Percentiles rank a stretch among this genome's conserved stretches.
These are phyloP conservation scores for Didymella pomorum DNA, from an alignment of 2,329 filamentous ascomycete species.

Conservation along the genomic window DNA sequence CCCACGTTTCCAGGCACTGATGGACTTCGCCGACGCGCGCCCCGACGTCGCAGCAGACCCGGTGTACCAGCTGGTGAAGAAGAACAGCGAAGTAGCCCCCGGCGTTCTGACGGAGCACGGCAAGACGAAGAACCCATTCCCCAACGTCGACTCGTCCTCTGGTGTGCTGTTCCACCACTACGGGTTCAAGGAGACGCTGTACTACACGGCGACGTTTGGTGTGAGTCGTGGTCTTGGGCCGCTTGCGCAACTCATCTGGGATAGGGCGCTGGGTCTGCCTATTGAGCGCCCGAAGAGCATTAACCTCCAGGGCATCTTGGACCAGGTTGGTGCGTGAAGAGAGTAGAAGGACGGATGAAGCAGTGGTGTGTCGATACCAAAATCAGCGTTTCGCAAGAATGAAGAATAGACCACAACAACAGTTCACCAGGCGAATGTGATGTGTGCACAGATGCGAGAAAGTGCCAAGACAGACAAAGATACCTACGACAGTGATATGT, in stretches of 20 bases:
- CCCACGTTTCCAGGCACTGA: slow-evolving; percentile 93
- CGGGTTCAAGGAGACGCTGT: slow-evolving; percentile 94
- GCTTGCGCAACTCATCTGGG: slow-evolving; percentile 94
- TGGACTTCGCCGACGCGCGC: slow-evolving; percentile 89
- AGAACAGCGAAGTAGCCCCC: slow-evolving; percentile 91
- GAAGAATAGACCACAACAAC: slow-evolving; percentile 1
- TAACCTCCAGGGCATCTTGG: slow-evolving; percentile 84
- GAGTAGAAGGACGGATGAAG: background rate
- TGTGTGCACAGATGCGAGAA: no score
- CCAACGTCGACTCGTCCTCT: slow-evolving; percentile 93
- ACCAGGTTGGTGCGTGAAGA: slow-evolving; percentile 56
- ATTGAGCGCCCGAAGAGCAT: slow-evolving; percentile 99
- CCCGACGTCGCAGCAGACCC: slow-evolving; percentile 87
- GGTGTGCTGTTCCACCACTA: slow-evolving; percentile 98
- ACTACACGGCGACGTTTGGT: slow-evolving; percentile 80
- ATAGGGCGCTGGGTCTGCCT: slow-evolving; percentile 88
- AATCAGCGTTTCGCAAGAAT: slow-evolving; percentile 22
- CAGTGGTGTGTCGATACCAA: slow-evolving; percentile 28
- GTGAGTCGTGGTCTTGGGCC: slow-evolving; percentile 81
- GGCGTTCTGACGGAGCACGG: slow-evolving; percentile 91
- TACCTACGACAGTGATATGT: no score
- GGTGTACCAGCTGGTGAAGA: slow-evolving; percentile 92
- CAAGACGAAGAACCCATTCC: slow-evolving; percentile 98
- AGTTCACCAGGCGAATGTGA: no score
- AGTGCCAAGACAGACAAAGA: no score